A percentile compares a stretch with the other conserved stretches of the same genome.
These are phyloP conservation scores for Cercis canadensis DNA, from an alignment of 306 rosid genomes.

Conservation along the genomic window DNA sequence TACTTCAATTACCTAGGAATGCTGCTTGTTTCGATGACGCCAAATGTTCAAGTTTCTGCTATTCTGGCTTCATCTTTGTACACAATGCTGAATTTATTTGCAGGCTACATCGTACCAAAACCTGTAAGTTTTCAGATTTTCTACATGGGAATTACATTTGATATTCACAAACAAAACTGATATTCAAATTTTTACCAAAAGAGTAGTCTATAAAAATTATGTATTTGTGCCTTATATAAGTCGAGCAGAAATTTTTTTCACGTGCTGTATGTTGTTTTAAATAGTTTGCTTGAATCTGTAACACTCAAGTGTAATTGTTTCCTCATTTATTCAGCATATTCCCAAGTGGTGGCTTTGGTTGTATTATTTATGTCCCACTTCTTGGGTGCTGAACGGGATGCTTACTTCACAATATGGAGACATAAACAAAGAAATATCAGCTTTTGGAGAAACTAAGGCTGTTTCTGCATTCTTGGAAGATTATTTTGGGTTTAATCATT, in stretches of 20 bases:
- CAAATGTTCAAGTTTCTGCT: conserved; percentile 63
- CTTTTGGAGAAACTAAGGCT: conserved; percentile 50
- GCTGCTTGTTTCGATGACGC: conserved; percentile 67
- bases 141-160: too few species aligned
- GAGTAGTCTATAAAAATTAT: too few species aligned
- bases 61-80: conserved; percentile 55
- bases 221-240: too few species aligned
- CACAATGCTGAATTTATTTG: conserved; percentile 58
- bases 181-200: too few species aligned
- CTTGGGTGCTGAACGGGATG: conserved; percentile 71
- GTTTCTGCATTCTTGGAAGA: conserved; percentile 53
- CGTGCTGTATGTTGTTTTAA: too few species aligned
- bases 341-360: conserved; percentile 85
- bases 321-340: conserved; percentile 50
- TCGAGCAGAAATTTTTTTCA: too few species aligned
- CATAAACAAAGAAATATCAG: conserved; percentile 41
- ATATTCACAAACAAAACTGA: too few species aligned
- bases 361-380: conserved; percentile 60
- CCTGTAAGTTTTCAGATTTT: conserved; percentile 58
- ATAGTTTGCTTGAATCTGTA: background rate
- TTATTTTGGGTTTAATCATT: conserved; percentile 59
- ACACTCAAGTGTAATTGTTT: conserved; percentile 22
- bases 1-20: conserved; percentile 65
- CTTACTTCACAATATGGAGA: conserved; percentile 70
- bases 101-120: conserved; percentile 62